Evolutionary conservation across 1,284 basidiomycete species (phyloP), one percentile per base, ranked within the genome.

Genomic region (Cronartium quercuum): DNA sequence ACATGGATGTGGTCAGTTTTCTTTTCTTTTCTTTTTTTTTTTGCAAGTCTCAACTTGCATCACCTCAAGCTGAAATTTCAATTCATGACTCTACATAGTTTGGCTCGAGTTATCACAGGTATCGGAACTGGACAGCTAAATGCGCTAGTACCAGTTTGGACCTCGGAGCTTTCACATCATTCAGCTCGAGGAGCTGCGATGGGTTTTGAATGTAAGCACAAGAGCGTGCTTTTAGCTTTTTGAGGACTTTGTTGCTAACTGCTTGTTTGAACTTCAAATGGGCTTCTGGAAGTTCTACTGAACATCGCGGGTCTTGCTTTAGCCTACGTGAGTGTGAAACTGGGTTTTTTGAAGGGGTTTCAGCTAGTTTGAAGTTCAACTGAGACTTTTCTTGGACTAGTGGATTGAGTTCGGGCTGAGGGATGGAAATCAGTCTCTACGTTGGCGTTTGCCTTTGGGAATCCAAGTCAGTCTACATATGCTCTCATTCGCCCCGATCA

Each of bases 51-150:
- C n/a, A n/a, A n/a, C n/a, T n/a, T n/a, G 44, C n/a, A n/a, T n/a
- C n/a, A n/a, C n/a, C n/a, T n/a, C n/a, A n/a, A n/a, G n/a, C n/a
- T n/a, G n/a, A n/a, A n/a, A n/a, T n/a, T n/a, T n/a, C n/a, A n/a
- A n/a, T n/a, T n/a, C n/a, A n/a, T n/a, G n/a, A n/a, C n/a, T n/a
- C n/a, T n/a, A n/a, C 18, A 9, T 35, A 61, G 60, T 29, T 44
- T 35, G 10, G 41, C 62, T 62, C 67, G 64, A 44, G 64, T 81
- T n/a, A 75, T 81, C 66, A 79, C 78, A 37, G 81, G 81, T 1
- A 74, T 78, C 15, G 81, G 81, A 55, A 81, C 79, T 1, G 81
- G 81, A 3, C 75, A 77, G n/a, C 69, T 81, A 29, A 80, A 80
- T 63, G 77, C 78, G 12, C 77, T 82, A 65, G 76, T 81, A 2